A percentile compares a stretch with the other conserved stretches of the same genome.
Conservation (phyloP, 768 basidiomycete species). For the Macrolepiota albuminosa region DNA sequence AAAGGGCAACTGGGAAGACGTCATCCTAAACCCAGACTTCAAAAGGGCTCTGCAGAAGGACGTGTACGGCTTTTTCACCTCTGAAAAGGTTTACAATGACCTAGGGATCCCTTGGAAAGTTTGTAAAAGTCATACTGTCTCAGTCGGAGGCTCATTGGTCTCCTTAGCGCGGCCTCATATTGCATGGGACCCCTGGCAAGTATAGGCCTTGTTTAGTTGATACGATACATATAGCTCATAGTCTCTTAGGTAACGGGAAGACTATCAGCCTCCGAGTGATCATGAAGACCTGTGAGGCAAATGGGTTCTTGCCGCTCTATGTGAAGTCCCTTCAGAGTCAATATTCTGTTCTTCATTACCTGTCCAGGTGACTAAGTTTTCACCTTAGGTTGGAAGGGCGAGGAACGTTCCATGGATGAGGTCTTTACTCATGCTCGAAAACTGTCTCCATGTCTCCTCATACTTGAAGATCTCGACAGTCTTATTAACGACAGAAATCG, state of each 20-base stretch:
- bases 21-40: constrained; percentile 66
- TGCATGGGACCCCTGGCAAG: constrained; percentile 76
- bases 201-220: not conserved
- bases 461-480: constrained; percentile 63
- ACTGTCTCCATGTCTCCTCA: constrained; percentile 59
- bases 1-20: constrained; percentile 68
- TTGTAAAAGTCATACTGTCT: not conserved
- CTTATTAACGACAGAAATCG: constrained; percentile 75
- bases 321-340: constrained; percentile 76
- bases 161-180: constrained; percentile 69
- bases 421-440: constrained; percentile 75
- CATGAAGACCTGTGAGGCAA: constrained; percentile 66
- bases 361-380: not conserved
- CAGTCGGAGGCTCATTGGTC: not conserved
- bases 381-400: constrained; percentile 50
- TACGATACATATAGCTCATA: not conserved
- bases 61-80: constrained; percentile 75
- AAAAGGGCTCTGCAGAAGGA: constrained; percentile 70
- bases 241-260: constrained; percentile 66
- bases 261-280: constrained; percentile 80
- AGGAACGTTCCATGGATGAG: constrained; percentile 60
- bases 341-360: not conserved
- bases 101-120: constrained; percentile 85
- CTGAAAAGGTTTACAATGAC: constrained; percentile 66
- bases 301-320: constrained; percentile 66